Conservation (phyloP, 805 yeast genomes). For the Yarrowia hollandica region DNA sequence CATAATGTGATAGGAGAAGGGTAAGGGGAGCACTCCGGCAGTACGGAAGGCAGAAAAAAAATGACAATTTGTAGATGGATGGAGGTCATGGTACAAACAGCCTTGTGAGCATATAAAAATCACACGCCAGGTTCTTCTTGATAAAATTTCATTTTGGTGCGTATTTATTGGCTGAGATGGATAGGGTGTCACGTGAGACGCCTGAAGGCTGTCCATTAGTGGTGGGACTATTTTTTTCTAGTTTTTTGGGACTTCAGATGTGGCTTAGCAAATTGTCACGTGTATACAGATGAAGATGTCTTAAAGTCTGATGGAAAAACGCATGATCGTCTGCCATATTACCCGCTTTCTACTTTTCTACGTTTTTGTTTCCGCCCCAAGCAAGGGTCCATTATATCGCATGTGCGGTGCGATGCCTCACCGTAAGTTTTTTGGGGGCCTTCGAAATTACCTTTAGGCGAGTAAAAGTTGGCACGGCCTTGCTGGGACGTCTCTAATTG, state of each 20-base stretch:
- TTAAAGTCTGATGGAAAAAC: no score
- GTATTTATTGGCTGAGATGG: not conserved
- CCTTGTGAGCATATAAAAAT: no score
- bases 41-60: not conserved
- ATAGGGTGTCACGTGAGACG: not conserved
- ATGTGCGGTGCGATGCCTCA: constrained; percentile 27
- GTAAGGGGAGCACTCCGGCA: not conserved
- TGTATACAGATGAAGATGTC: no score
- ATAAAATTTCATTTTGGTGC: not conserved
- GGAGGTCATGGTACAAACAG: no score
- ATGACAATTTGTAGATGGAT: no score
- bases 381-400: constrained; percentile 14
- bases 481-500: not conserved
- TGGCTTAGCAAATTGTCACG: no score
- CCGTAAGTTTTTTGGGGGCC: constrained; percentile 11
- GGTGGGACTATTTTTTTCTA: not conserved
- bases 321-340: not conserved
- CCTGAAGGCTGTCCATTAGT: not conserved
- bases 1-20: not conserved
- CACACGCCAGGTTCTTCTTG: not conserved
- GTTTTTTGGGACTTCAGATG: no score
- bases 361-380: constrained; percentile 2
- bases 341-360: not conserved
- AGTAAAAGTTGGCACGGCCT: constrained; percentile 5
- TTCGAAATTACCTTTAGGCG: constrained; percentile 13